Conservation (phyloP, 495 filamentous ascomycete species). For the Talaromyces ruber region DNA sequence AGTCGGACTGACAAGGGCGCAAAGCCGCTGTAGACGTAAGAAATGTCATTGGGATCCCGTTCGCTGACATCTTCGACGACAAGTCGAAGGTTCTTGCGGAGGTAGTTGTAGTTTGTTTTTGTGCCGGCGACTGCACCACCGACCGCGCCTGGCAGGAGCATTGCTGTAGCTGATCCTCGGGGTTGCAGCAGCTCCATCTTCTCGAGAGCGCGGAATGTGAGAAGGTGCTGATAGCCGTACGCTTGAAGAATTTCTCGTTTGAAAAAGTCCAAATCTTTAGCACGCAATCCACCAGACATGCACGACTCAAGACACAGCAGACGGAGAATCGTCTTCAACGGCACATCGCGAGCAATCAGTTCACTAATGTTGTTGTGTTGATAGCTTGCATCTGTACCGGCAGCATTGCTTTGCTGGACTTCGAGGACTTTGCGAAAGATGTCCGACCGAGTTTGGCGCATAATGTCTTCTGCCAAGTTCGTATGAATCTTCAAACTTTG, state of each 20-base stretch:
- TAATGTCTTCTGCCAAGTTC: conserved; percentile 85
- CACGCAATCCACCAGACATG: conserved; percentile 79
- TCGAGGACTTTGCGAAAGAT: conserved; percentile 81
- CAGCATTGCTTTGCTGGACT: conserved; percentile 93
- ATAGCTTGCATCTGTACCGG: conserved; percentile 76
- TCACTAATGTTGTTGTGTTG: conserved; percentile 90
- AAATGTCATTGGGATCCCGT: conserved; percentile 90
- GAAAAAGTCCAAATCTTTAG: conserved; percentile 80
- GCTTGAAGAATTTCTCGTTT: conserved; percentile 81
- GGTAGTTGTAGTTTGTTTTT: conserved; percentile 84
- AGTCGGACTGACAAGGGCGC: conserved; percentile 88
- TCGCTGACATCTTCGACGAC: conserved; percentile 97
- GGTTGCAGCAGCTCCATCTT: conserved; percentile 78
- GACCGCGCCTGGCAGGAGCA: conserved; percentile 54
- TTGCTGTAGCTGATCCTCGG: conserved; percentile 56
- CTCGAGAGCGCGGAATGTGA: conserved; percentile 84
- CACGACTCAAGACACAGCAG: conserved; percentile 86
- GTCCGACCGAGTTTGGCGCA: conserved; percentile 81
- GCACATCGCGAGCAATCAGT: conserved; percentile 76
- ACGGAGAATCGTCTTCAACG: conserved; percentile 71
- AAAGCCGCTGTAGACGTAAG: conserved; percentile 96
- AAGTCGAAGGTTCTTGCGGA: conserved; percentile 76
- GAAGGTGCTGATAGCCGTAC: conserved; percentile 88
- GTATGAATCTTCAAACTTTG: conserved; percentile 88
- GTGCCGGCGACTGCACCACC: conserved; percentile 45